A percentile compares a stretch with the other conserved stretches of the same genome.
Evolutionary conservation across 495 filamentous ascomycete species (phyloP).

Genomic region (Lophiostoma macrostomum): DNA sequence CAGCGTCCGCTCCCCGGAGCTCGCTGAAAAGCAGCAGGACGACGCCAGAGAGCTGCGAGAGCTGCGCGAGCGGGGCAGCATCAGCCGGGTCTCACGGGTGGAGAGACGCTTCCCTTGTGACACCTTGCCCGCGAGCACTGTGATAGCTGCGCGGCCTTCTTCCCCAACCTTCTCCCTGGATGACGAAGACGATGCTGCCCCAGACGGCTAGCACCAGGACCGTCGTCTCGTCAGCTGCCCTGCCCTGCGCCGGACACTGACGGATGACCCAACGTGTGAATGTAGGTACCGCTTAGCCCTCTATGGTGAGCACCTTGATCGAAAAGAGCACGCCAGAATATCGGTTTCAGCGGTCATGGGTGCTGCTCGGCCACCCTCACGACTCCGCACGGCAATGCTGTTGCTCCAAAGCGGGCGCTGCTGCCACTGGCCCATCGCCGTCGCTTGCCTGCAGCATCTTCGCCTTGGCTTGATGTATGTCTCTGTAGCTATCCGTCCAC

Average conservation of each 20-base stretch:
- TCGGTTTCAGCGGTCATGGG: slow-evolving; percentile 20
- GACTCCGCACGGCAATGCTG: background rate
- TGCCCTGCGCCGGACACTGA: slow-evolving; percentile 28
- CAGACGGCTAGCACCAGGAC: background rate
- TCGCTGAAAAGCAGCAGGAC: background rate
- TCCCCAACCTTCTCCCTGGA: too few relatives aligned
- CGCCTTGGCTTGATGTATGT: background rate
- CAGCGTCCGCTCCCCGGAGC: background rate
- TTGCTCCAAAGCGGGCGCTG: background rate
- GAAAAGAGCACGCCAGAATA: slow-evolving; percentile 7
- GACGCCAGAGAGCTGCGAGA: background rate
- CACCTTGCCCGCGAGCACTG: slow-evolving; percentile 5
- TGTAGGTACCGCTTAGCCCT: slow-evolving; percentile 26
- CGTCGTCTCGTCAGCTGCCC: slow-evolving; percentile 24
- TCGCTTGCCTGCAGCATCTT: background rate
- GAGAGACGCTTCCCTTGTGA: slow-evolving; percentile 18
- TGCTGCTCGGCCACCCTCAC: background rate
- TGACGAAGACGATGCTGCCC: background rate
- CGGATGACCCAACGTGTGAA: slow-evolving; percentile 25
- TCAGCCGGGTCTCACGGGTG: too few relatives aligned
- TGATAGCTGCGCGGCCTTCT: slow-evolving; percentile 14
- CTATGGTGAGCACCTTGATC: background rate
- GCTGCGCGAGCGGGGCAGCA: too few relatives aligned
- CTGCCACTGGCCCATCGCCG: background rate
- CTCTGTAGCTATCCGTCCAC: background rate